These are phyloP conservation scores for Mycena indigotica DNA, from an alignment of 768 basidiomycete species.

Conservation along the genomic window DNA sequence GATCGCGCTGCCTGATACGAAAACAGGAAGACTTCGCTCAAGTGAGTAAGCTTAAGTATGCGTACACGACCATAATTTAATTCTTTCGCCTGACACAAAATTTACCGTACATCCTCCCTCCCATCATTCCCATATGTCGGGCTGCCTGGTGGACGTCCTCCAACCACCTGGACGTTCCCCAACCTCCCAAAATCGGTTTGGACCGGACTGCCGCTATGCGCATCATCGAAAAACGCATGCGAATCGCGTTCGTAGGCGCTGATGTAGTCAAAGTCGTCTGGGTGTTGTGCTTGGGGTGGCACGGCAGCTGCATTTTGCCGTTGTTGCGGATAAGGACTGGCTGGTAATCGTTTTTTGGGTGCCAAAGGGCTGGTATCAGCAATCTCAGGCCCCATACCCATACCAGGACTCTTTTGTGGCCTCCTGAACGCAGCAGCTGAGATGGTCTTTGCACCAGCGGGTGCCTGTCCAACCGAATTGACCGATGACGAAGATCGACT, in stretches of 20 bases:
- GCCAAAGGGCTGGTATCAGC: constrained; percentile 51
- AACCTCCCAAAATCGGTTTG: constrained; percentile 20
- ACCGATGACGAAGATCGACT: constrained; percentile 38
- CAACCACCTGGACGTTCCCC: constrained; percentile 20
- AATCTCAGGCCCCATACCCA: constrained; percentile 28
- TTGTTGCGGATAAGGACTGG: constrained; percentile 43
- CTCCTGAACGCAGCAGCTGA: constrained; percentile 76
- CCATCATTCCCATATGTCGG: constrained; percentile 15
- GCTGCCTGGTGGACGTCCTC: constrained; percentile 13
- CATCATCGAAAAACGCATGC: constrained; percentile 18
- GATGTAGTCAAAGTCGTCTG: constrained; percentile 60
- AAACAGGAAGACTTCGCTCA: too few species aligned
- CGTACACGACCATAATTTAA: too few species aligned
- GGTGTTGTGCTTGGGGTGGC: constrained; percentile 13
- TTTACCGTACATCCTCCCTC: constrained; percentile 16
- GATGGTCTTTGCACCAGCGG: constrained; percentile 58
- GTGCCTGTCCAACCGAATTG: constrained; percentile 24
- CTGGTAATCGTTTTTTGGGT: constrained; percentile 52
- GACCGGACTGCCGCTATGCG: constrained; percentile 14
- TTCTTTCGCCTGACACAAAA: too few species aligned
- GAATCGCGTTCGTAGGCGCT: constrained; percentile 48
- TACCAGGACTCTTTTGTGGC: constrained; percentile 39
- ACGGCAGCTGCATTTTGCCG: constrained; percentile 11
- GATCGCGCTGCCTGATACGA: too few species aligned
- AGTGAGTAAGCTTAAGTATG: too few species aligned